Percentiles rank a stretch among this genome's conserved stretches.
phyloP scores from a whole-genome alignment of 345 rosid genomes.

The Brassica cretica region DNA sequence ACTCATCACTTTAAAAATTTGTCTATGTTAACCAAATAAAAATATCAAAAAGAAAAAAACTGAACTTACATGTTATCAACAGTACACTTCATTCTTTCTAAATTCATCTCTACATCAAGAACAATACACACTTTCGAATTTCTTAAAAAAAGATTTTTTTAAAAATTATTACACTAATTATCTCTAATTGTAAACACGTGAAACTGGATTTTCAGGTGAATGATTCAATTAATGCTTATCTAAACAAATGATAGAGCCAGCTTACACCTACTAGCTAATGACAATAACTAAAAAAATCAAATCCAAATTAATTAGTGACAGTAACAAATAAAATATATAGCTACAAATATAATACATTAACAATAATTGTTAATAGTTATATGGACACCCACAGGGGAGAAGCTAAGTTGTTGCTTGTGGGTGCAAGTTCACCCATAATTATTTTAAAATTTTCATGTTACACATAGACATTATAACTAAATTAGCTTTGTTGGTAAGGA shows the following conservation, averaged over 20 bases:
- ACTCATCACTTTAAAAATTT: background rate
- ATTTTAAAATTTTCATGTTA: no score
- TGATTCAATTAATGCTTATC: background rate
- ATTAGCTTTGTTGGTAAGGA: no score
- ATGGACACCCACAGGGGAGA: no score
- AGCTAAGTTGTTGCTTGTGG: no score
- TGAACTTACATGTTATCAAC: no score
- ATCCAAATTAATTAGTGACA: constrained; percentile 4
- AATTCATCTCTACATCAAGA: background rate
- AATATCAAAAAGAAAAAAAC: background rate
- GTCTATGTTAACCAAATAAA: background rate
- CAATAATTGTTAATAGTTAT: background rate
- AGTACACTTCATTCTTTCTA: background rate
- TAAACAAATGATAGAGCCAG: background rate
- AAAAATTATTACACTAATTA: background rate
- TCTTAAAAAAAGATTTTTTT: no score
- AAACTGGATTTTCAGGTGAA: background rate
- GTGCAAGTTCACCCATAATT: no score
- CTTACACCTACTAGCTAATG: background rate
- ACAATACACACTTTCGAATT: no score
- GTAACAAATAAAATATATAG: background rate
- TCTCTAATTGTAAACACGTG: background rate
- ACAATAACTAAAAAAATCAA: background rate
- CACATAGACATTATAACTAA: no score
- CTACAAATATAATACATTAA: background rate